Conservation (phyloP, 1,284 basidiomycete species). For the Exsudoporus floridanus region DNA sequence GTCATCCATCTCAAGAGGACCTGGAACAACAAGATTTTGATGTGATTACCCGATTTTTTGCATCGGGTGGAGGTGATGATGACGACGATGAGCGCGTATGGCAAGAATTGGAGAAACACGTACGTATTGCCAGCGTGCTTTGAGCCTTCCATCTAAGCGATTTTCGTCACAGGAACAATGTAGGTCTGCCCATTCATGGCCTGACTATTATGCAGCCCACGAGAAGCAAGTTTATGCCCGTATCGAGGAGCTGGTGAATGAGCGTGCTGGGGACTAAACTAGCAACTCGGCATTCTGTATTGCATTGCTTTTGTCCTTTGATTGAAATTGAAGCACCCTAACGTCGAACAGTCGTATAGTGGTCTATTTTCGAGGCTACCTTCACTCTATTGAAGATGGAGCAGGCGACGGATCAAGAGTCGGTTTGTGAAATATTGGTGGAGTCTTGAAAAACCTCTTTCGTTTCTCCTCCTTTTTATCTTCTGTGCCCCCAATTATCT, state of each 20-base stretch:
- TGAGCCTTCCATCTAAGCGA: constrained; percentile 1
- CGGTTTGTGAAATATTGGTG: constrained; percentile 38
- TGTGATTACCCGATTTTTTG: constrained; percentile 52
- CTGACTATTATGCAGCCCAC: constrained; percentile 53
- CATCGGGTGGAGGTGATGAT: constrained; percentile 44
- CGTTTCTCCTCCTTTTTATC: constrained; percentile 59
- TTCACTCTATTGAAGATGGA: constrained; percentile 27
- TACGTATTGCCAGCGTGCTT: constrained; percentile 21
- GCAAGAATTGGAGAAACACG: constrained; percentile 40
- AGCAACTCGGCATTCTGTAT: not conserved
- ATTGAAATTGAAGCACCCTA: not conserved
- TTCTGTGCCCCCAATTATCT: constrained; percentile 47
- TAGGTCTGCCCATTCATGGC: constrained; percentile 50
- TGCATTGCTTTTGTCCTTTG: not conserved
- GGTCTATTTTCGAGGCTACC: constrained; percentile 21
- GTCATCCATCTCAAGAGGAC: constrained; percentile 7
- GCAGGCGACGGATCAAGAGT: constrained; percentile 25
- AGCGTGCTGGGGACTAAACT: constrained; percentile 10
- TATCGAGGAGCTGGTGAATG: constrained; percentile 36
- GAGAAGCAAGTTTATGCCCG: constrained; percentile 40
- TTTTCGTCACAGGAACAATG: constrained; percentile 43
- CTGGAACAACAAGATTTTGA: constrained; percentile 43
- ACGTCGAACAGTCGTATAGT: not conserved
- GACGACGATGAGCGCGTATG: constrained; percentile 50
- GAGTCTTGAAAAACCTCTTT: constrained; percentile 70